Percentiles rank a stretch among this genome's conserved stretches.
phyloP scores from a whole-genome alignment of 305 asterid species.

The Plantago rigida region DNA sequence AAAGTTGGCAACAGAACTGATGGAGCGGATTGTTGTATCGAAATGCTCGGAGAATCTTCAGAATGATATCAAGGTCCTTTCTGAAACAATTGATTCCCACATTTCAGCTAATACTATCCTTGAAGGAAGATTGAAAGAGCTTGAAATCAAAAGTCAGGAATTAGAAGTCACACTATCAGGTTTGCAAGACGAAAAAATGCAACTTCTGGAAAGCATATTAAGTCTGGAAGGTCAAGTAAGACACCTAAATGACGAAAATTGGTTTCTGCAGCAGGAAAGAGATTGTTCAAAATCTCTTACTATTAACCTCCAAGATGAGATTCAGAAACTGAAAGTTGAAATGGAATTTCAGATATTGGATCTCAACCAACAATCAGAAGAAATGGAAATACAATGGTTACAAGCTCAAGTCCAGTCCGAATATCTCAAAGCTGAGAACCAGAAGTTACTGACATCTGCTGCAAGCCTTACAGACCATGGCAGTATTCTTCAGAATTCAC shows the following conservation, averaged over 20 bases:
- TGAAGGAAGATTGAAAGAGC: conserved; percentile 34
- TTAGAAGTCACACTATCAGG: conserved; percentile 33
- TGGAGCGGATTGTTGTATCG: conserved; percentile 30
- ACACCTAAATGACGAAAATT: conserved; percentile 35
- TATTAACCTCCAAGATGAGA: conserved; percentile 39
- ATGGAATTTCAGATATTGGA: conserved; percentile 30
- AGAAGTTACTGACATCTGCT: conserved; percentile 31
- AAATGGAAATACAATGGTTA: conserved; percentile 31
- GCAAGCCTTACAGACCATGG: conserved; percentile 32
- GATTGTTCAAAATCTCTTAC: conserved; percentile 31
- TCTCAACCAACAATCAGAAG: conserved; percentile 35
- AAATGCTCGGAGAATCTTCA: conserved; percentile 34
- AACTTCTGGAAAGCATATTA: conserved; percentile 29
- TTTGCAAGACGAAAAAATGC: conserved; percentile 40
- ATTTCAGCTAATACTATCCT: conserved; percentile 34
- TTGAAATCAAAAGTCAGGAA: conserved; percentile 31
- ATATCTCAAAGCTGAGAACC: conserved; percentile 39
- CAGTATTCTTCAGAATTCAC: conserved; percentile 31
- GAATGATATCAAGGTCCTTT: conserved; percentile 34
- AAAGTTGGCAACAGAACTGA: conserved; percentile 28
- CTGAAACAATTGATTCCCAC: conserved; percentile 27
- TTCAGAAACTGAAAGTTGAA: conserved; percentile 35
- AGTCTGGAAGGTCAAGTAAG: conserved; percentile 34
- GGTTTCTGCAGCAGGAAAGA: conserved; percentile 7
- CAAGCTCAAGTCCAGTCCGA: conserved; percentile 44